Evolutionary conservation across 768 basidiomycete genomes (phyloP), one percentile per base, ranked within the genome.

Genomic region (Kwoniella sp.): DNA sequence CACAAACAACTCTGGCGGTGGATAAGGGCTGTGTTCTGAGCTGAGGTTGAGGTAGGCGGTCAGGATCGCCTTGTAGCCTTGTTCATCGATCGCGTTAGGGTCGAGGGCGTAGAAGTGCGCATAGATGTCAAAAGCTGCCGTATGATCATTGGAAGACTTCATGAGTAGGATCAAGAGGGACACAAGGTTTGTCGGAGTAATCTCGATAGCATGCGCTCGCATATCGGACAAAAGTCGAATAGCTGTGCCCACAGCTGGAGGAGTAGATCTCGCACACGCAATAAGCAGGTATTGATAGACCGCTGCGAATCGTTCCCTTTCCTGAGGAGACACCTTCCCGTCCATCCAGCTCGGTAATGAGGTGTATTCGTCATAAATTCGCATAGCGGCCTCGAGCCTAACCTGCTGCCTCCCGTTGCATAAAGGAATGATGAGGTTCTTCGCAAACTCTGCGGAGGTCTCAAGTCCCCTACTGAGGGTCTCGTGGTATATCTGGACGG

Each of bases 111-210:
- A 76, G 25, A 78, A 65, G 54, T 77, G 71, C 22, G 81, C 79
- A 78, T 94, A 95, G 0, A 85, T 81, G 17, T 84, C 79, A 58
- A 90, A 85, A 0, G 90, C 90, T 13, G 86, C 85, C 25, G 84
- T 81, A 51, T 85, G 83, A 46, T 74, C 83, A 1, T 83, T 71
- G 1, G 86, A 81, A n/a, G 82, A 80, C 25, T 85, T 85, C 87
- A 94, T 91, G 51, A 86, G 84, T 49, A 89, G 79, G 55, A 88
- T 83, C 48, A 88, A 83, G 37, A 86, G 79, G 1, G 86, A 84
- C 4, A 85, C 82, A 13, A 81, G 71, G 21, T 84, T 82, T 68
- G 83, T 71, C 36, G 83, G 83, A 80, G 59, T 84, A 78, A 68
- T 82, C 72, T 82, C 72, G 24, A 90, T 73, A 4, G 81, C 76